A percentile compares a stretch with the other conserved stretches of the same genome.
phyloP scores from a whole-genome alignment of 768 basidiomycete genomes.

The Zangia roseola region DNA sequence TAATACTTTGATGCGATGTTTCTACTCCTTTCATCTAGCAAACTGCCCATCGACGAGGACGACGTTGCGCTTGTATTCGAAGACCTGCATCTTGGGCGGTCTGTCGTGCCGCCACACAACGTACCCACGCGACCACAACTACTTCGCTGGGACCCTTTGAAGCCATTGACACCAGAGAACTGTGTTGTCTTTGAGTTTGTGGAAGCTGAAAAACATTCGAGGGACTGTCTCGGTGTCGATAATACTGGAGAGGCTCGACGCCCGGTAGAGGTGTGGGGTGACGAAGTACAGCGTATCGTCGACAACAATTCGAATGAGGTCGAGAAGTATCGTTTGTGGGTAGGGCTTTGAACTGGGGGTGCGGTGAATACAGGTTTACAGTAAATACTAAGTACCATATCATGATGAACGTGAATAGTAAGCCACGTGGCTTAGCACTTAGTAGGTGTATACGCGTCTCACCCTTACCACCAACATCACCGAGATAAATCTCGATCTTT shows the following conservation, averaged over 20 bases:
- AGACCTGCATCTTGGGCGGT: slow-evolving; percentile 79
- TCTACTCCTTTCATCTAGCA: slow-evolving; percentile 41
- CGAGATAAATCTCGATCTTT: neutral
- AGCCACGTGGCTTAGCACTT: slow-evolving; percentile 3
- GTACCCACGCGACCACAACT: slow-evolving; percentile 73
- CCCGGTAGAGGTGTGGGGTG: slow-evolving; percentile 70
- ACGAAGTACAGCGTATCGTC: slow-evolving; percentile 58
- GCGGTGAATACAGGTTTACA: too few species aligned
- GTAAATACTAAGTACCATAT: too few species aligned
- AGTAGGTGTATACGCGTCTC: neutral
- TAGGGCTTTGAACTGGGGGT: slow-evolving; percentile 29
- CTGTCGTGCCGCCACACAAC: slow-evolving; percentile 72
- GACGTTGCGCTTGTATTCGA: slow-evolving; percentile 86
- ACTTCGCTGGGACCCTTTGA: slow-evolving; percentile 74
- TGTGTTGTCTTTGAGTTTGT: slow-evolving; percentile 78
- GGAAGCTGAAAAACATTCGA: slow-evolving; percentile 69
- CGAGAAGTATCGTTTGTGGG: slow-evolving; percentile 53
- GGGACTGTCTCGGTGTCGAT: slow-evolving; percentile 37
- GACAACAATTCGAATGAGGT: slow-evolving; percentile 59
- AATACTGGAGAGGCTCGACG: slow-evolving; percentile 12
- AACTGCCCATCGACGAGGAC: slow-evolving; percentile 76
- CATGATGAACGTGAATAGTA: too few species aligned
- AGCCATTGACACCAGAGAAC: slow-evolving; percentile 72
- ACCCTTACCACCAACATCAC: neutral
- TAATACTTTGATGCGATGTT: neutral